Evolutionary conservation across 1,284 basidiomycete species (phyloP), one percentile per base, ranked within the genome.

Genomic region (Austroboletus olivaceoglutinosus): DNA sequence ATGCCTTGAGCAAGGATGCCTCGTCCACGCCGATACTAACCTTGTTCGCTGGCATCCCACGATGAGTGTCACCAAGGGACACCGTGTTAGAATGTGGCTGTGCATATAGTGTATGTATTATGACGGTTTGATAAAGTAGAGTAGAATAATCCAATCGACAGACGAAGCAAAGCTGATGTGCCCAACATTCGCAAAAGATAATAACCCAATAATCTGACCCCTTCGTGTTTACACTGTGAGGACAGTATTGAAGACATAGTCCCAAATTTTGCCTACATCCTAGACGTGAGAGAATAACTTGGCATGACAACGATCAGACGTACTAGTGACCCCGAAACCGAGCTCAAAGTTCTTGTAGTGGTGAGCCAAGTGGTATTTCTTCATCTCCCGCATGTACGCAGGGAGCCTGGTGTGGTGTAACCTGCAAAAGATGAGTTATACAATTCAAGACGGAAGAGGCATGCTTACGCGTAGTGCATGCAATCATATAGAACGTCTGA

Each of bases 341-440:
- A 98, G 86, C 68, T 98, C 94, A 67, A 93, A 97, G 78, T 98
- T 94, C 74, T 96, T 95, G 78, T 95, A 98, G 71, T 98, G 96
- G 67, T 98, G 95, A n/a, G 93, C 93, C 57, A 99, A 83, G 65
- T 99, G 96, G 66, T 98, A 98, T 68, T 91, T 89, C 79, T 99
- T 99, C 87, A 93, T 88, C 68, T 94, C 86, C 50, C 80, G 80
- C 70, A 98, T 72, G 73, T 98, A 97, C 40, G 83, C 74, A 0
- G 95, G 95, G 25, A 99, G 82, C 58, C 78, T 85, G n/a, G 89
- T 90, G 74, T 95, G 93, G 67, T 95, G 93, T 47, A 94, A 76
- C 18, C 86, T 89, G 51, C 23, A 62, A 41, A 18, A 27, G 9
- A 48, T 55, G 50, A 53, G 30, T n/a, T 47, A 49, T 31, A 23